phyloP scores from a whole-genome alignment of 1,284 basidiomycete genomes.

The Cryptococcus jaspeensis region DNA sequence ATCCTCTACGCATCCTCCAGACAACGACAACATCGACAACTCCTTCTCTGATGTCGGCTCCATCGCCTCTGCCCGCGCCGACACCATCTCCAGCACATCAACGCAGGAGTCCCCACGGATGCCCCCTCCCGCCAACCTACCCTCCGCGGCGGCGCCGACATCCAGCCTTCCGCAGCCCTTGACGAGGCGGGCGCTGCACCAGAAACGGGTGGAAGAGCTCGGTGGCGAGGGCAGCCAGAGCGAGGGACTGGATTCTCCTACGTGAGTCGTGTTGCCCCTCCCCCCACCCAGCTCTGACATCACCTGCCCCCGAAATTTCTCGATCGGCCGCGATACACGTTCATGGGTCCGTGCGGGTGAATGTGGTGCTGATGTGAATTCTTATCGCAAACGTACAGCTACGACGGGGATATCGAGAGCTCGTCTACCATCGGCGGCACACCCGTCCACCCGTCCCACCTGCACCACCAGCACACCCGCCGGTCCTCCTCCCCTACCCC shows the following conservation, averaged over 20 bases:
- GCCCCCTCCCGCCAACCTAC: slow-evolving; percentile 1
- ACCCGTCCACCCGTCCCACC: slow-evolving; percentile 46
- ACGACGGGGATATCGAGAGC: slow-evolving; percentile 85
- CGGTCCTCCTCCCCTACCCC: slow-evolving; percentile 58
- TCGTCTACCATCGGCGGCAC: slow-evolving; percentile 48
- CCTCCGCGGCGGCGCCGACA: neutral
- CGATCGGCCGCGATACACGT: neutral
- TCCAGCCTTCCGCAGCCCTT: slow-evolving; percentile 3
- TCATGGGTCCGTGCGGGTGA: slow-evolving; percentile 1
- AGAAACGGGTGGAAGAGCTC: slow-evolving; percentile 23
- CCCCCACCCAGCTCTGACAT: neutral
- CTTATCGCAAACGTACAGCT: slow-evolving; percentile 56
- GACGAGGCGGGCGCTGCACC: slow-evolving; percentile 16
- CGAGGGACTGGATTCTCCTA: slow-evolving; percentile 49
- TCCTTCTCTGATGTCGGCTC: slow-evolving; percentile 47
- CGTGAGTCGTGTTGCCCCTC: slow-evolving; percentile 31
- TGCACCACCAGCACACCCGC: slow-evolving; percentile 54
- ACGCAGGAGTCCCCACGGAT: slow-evolving; percentile 16
- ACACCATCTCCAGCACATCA: slow-evolving; percentile 19
- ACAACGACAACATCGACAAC: slow-evolving; percentile 43
- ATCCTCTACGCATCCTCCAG: neutral
- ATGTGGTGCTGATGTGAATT: neutral
- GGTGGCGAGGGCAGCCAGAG: slow-evolving; percentile 37
- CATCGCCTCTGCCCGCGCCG: slow-evolving; percentile 33
- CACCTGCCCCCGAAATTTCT: neutral